phyloP scores from a whole-genome alignment of 148 eudicot genomes.

The Tetragonia tetragonoides region DNA sequence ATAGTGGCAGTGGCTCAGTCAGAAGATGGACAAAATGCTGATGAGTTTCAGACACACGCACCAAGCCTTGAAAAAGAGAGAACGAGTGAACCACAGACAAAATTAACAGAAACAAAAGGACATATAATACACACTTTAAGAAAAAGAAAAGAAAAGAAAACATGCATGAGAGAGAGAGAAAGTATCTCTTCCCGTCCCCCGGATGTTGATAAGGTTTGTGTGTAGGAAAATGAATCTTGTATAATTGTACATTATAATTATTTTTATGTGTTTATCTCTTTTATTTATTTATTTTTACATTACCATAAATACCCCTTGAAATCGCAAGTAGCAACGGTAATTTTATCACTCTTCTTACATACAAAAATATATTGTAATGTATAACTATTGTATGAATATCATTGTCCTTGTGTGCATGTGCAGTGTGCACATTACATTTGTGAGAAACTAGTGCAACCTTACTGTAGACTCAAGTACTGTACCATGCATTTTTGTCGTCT shows the following conservation, averaged over 20 bases:
- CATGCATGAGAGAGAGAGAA: background rate
- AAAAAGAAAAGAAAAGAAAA: background rate
- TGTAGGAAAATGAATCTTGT: no score
- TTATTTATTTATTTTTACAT: no score
- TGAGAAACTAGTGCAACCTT: background rate
- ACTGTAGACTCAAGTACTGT: background rate
- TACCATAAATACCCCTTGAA: no score
- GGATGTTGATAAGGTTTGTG: constrained; percentile 27
- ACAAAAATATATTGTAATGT: no score
- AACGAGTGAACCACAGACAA: background rate
- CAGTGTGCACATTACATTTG: constrained; percentile 4
- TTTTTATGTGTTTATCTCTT: no score
- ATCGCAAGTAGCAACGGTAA: no score
- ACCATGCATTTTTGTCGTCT: background rate
- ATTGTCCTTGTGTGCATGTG: no score
- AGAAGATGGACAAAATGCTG: constrained; percentile 2
- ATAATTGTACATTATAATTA: no score
- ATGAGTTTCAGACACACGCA: constrained; percentile 6
- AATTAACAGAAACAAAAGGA: background rate
- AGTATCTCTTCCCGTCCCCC: background rate
- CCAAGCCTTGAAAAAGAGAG: constrained; percentile 14
- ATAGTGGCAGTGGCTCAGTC: background rate
- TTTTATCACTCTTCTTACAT: no score
- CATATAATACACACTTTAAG: no score
- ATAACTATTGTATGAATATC: no score